Evolutionary conservation across 2,329 filamentous ascomycete genomes (phyloP).

Genomic region (Rhexocercosporidium sp.): DNA sequence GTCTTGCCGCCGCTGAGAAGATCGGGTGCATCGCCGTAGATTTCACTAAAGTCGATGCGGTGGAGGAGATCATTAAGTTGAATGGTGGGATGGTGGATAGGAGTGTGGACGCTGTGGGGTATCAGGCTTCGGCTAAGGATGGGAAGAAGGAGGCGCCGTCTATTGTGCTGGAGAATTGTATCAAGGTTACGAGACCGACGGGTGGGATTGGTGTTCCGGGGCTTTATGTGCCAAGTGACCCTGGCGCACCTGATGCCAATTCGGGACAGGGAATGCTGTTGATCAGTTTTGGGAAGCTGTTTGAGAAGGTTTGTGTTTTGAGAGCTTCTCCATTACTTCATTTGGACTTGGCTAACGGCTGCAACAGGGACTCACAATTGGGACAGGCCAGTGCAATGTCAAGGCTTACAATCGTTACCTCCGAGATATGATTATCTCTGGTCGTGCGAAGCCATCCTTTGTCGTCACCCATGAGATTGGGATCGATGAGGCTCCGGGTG

Average conservation of each 20-base stretch:
- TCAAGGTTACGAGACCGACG: slow-evolving; percentile 37
- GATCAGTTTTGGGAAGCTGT: slow-evolving; percentile 69
- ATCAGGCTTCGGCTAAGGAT: slow-evolving; percentile 62
- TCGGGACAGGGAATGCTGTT: slow-evolving; percentile 67
- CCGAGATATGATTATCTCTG: slow-evolving; percentile 67
- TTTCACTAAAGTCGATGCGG: slow-evolving; percentile 63
- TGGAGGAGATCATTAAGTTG: slow-evolving; percentile 62
- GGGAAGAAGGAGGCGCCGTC: slow-evolving; percentile 66
- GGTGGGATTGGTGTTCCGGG: slow-evolving; percentile 42
- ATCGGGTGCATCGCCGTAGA: slow-evolving; percentile 67
- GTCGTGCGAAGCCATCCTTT: slow-evolving; percentile 69
- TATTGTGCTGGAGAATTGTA: slow-evolving; percentile 46
- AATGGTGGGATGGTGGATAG: slow-evolving; percentile 68
- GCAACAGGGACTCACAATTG: slow-evolving; percentile 59
- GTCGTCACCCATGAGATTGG: slow-evolving; percentile 69
- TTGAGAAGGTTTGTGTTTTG: slow-evolving; percentile 60
- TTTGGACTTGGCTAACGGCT: not conserved
- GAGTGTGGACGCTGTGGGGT: slow-evolving; percentile 69
- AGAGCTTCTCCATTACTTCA: not conserved
- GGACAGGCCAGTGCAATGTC: slow-evolving; percentile 70
- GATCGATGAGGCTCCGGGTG: slow-evolving; percentile 63
- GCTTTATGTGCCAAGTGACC: slow-evolving; percentile 53
- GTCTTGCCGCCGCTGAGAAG: slow-evolving; percentile 62
- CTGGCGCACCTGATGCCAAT: slow-evolving; percentile 65
- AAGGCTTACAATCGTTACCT: slow-evolving; percentile 71